Conservation (phyloP, 352 stramenopile genomes). For the Globisporangium viniferum region DNA sequence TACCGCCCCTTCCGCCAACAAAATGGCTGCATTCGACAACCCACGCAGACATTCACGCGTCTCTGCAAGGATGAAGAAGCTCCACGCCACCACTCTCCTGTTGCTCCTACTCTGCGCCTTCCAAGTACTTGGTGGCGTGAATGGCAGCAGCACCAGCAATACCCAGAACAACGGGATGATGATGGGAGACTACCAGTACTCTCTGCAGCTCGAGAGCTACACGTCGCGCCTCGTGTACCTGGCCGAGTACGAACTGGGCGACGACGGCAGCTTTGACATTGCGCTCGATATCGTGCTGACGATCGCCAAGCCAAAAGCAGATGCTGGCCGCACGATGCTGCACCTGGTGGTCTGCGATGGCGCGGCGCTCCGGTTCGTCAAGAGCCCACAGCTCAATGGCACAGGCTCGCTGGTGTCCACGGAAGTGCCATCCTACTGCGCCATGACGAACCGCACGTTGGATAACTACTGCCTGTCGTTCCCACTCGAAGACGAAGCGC, state of each 20-base stretch:
- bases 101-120: not conserved
- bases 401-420: constrained; percentile 9
- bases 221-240: constrained; percentile 29
- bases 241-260: constrained; percentile 34
- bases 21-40: not conserved
- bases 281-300: constrained; percentile 37
- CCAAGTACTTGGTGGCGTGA: not conserved
- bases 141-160: constrained; percentile 3
- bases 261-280: constrained; percentile 41
- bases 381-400: constrained; percentile 5
- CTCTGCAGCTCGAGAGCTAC: constrained; percentile 36
- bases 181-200: constrained; percentile 37
- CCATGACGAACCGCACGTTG: constrained; percentile 51
- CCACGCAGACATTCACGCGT: not conserved
- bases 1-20: not conserved
- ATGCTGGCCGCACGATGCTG: constrained; percentile 28
- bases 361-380: constrained; percentile 19
- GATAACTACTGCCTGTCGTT: constrained; percentile 49
- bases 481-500: constrained; percentile 35
- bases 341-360: constrained; percentile 46
- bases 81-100: not conserved
- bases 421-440: constrained; percentile 33
- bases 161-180: not conserved
- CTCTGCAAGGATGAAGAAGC: not conserved
- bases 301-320: constrained; percentile 31